Evolutionary conservation across 495 filamentous ascomycete genomes (phyloP).

Genomic region (Hypoxylon intermedium): DNA sequence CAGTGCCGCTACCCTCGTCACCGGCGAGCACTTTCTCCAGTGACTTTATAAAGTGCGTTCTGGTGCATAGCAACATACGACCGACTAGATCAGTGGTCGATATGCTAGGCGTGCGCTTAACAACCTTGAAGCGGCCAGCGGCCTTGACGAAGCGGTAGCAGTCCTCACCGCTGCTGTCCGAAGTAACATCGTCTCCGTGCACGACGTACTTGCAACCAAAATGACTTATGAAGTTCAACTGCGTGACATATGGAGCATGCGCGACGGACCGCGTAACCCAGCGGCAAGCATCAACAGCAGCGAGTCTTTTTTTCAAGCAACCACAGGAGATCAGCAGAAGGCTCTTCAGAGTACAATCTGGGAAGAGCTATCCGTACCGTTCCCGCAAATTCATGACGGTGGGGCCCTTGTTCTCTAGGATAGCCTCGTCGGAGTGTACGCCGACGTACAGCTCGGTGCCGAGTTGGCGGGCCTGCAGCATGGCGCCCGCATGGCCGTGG

Average conservation of each 20-base stretch:
- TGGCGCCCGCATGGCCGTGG: conserved; percentile 96
- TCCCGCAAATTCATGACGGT: conserved; percentile 95
- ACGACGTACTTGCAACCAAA: conserved; percentile 94
- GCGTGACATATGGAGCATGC: conserved; percentile 92
- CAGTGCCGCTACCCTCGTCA: conserved; percentile 71
- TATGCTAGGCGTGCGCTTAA: conserved; percentile 95
- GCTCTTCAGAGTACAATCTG: conserved; percentile 7
- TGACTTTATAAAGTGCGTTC: conserved; percentile 83
- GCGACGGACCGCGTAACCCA: conserved; percentile 88
- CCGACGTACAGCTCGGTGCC: conserved; percentile 89
- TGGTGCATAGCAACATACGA: conserved; percentile 93
- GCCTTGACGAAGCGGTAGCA: conserved; percentile 97
- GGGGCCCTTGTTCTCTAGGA: conserved; percentile 94
- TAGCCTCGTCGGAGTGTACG: conserved; percentile 92
- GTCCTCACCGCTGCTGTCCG: conserved; percentile 84
- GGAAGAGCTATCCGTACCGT: conserved; percentile 61
- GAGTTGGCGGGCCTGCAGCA: conserved; percentile 88
- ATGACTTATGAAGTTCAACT: conserved; percentile 88
- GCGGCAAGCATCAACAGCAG: conserved; percentile 90
- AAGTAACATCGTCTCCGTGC: conserved; percentile 89
- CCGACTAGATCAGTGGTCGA: conserved; percentile 97
- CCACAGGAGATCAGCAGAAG: conserved; percentile 32
- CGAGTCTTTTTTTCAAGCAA: conserved; percentile 52
- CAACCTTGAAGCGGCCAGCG: conserved; percentile 88
- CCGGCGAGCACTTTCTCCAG: conserved; percentile 71